Evolutionary conservation across 768 basidiomycete species (phyloP), one percentile per base, ranked within the genome.

Genomic region (Boletus reticulatus): DNA sequence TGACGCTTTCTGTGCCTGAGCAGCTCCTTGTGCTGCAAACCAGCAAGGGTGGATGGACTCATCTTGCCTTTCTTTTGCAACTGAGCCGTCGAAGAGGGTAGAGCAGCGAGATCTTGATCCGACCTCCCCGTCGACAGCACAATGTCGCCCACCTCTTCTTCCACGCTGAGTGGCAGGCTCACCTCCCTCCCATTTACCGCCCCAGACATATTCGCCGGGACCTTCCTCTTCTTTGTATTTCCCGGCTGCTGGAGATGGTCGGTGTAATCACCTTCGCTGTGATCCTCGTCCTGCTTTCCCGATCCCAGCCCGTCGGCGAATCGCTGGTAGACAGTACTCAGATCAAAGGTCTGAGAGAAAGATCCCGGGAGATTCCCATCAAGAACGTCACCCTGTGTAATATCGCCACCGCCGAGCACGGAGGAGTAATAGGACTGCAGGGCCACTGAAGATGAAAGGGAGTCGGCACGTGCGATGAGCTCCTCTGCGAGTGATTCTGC

Each of bases 201-300:
- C 48, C 74, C 73, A 16, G 75, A 69, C 51, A 74, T 66, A 68
- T 89, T 86, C 37, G 83, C 80, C 1, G 92, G 91, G 4, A 93
- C 90, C 68, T 93, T 93, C 46, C 91, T 79, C 75, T 93, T 93
- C 82, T 93, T 93, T 46, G 89, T 88, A 64, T 93, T 93, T 9
- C 86, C 87, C 4, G 85, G 89, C 59, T 90, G 89, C 57, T 81
- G 84, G 31, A 85, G 71, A 62, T 88, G 85, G 67, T 90, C 87
- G 16, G 78, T 65, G 60, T 84, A 85, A 64, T 88, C 88, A 20
- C 78, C 83, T 59, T 83, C 84, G 11, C 73, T 80, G 31, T 78
- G 75, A 59, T 80, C 80, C 44, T 84, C 82, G 38, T 81, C 81
- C 52, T 80, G 79, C 59, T 53, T 72, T 47, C 62, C 54, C 41